Base-by-base conservation (phyloP, 352 stramenopile species). In the Phytopythium aichiense region DNA sequence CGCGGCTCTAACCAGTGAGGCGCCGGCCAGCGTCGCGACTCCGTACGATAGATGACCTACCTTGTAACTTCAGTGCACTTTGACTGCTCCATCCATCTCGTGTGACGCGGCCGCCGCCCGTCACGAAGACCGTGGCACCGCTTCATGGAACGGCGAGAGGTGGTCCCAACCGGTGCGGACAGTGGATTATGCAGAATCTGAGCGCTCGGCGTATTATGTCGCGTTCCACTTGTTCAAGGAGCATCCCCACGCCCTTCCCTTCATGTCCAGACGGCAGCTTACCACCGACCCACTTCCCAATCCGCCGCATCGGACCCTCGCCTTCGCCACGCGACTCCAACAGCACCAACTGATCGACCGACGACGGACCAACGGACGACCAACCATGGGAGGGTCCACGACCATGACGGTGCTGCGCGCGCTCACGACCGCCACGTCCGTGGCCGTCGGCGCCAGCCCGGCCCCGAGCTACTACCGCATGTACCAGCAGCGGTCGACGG, bases 391-490 rank as follows among this genome's bases (percentile, higher is more conserved):
- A 31, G 60, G 60, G 18, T 57, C 31, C 22, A 40, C 51, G 8
- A 22, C 35, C 52, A 58, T 58, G 33, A 43, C n/a, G 11, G 52
- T 63, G 5, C 70, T 77, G 9, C 70, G 64, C 22, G 70, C 68
- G n/a, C 64, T 77, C 38, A 74, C 71, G 52, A 73, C 62, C 33
- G 31, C 63, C 37, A 57, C 64, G 23, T 62, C 67, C 30, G 57
- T 76, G 49, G 48, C 68, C 33, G 66, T 83, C 31, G 65, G 69
- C 30, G 61, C 72, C n/a, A 76, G 62, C 11, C 69, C 71, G 2
- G 54, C 72, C 33, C 66, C 66, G 16, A 67, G 68, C 13, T 72
- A 76, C 56, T 76, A 69, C 28, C 71, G 68, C 16, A 70, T 73
- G 6, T 53, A 74, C 58, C 65, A 70, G 57, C 68, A 50, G 3